phyloP scores from a whole-genome alignment of 192 early-diverging fungal genomes.

The Cladochytrium replicatum region DNA sequence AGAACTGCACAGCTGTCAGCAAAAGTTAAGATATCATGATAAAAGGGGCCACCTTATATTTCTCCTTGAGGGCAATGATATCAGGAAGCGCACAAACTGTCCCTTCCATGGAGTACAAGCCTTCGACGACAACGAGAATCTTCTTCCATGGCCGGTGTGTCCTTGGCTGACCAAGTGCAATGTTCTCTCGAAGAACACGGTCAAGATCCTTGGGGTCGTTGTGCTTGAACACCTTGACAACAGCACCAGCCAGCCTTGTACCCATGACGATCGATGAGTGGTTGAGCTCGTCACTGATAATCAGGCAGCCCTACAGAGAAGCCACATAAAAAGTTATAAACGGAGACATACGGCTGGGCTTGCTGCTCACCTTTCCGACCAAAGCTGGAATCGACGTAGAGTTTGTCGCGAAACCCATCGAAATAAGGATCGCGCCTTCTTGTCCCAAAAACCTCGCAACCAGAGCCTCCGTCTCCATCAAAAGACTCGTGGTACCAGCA shows the following conservation, averaged over 20 bases:
- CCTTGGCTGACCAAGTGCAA: constrained; percentile 91
- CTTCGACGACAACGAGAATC: constrained; percentile 92
- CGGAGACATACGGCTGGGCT: background rate
- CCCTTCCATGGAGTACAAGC: constrained; percentile 97
- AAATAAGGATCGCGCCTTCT: constrained; percentile 76
- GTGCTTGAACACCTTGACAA: constrained; percentile 89
- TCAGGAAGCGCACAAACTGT: constrained; percentile 80
- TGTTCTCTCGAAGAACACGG: constrained; percentile 67
- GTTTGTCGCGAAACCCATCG: constrained; percentile 98
- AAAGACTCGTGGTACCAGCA: constrained; percentile 57
- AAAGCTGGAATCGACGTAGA: constrained; percentile 86
- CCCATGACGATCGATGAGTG: constrained; percentile 92
- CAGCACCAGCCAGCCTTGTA: constrained; percentile 80
- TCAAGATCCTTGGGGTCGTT: constrained; percentile 78
- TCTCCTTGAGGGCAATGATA: constrained; percentile 76
- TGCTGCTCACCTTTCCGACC: constrained; percentile 36
- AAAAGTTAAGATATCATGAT: background rate
- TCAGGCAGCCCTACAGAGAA: constrained; percentile 64
- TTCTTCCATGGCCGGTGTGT: constrained; percentile 99
- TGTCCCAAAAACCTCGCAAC: constrained; percentile 86
- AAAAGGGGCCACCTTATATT: constrained; percentile 60
- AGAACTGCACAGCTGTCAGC: constrained; percentile 50
- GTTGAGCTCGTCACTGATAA: constrained; percentile 93
- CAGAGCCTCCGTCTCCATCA: constrained; percentile 68
- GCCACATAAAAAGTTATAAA: background rate